A percentile compares a stretch with the other conserved stretches of the same genome.
Conservation (phyloP, 1,284 basidiomycete species). For the Ganoderma boninense region DNA sequence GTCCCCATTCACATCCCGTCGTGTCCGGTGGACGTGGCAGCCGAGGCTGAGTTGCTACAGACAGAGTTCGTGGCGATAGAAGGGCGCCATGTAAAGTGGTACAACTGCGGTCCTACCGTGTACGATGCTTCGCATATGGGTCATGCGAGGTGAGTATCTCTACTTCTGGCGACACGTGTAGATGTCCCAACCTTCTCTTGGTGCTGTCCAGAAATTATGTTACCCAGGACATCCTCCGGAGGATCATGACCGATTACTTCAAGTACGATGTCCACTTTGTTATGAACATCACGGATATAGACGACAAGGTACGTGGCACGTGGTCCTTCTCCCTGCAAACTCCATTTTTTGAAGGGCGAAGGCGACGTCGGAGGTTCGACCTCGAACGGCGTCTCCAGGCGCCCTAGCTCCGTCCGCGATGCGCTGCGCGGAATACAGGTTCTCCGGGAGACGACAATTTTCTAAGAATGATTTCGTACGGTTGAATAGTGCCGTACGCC, state of each 20-base stretch:
- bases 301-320: constrained; percentile 86
- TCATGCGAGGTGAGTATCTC: constrained; percentile 83
- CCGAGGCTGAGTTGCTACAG: constrained; percentile 46
- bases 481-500: not conserved
- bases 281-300: constrained; percentile 99
- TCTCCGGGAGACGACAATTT: not conserved
- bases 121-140: constrained; percentile 99
- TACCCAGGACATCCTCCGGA: constrained; percentile 94
- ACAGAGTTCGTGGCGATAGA: constrained; percentile 86
- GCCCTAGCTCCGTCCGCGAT: not conserved
- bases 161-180: not conserved
- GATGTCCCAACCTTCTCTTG: not conserved
- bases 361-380: not conserved
- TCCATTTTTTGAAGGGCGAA: not conserved
- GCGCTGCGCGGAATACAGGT: not conserved
- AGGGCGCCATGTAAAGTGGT: constrained; percentile 96
- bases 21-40: constrained; percentile 13
- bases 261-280: constrained; percentile 98
- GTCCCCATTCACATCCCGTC: constrained; percentile 32
- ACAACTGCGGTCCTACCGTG: constrained; percentile 99
- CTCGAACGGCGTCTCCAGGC: not conserved
- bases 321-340: not conserved
- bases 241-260: constrained; percentile 96
- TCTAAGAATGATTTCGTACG: not conserved
- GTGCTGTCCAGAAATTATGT: constrained; percentile 83